phyloP scores from a whole-genome alignment of 202 grass and related monocot genomes.

The Elaeis oleifera region DNA sequence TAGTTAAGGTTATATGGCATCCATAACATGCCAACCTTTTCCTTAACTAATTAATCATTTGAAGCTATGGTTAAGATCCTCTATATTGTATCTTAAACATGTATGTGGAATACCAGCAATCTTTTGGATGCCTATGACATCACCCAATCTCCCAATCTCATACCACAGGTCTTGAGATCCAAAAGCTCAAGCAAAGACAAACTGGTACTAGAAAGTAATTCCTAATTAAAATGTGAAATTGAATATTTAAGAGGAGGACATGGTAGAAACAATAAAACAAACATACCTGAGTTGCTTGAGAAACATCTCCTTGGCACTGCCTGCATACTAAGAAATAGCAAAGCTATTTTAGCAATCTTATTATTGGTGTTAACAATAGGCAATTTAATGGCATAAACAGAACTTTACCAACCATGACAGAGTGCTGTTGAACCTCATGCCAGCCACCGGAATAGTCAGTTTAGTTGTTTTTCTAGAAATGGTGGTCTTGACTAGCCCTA shows the following conservation, averaged over 20 bases:
- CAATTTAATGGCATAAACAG: neutral
- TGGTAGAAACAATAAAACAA: constrained; percentile 2
- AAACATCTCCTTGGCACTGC: constrained; percentile 42
- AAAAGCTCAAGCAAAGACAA: too few relatives aligned
- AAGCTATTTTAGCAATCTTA: constrained; percentile 13
- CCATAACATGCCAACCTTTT: too few relatives aligned
- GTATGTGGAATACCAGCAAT: too few relatives aligned
- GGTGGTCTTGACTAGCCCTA: constrained; percentile 22
- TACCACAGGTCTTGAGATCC: too few relatives aligned
- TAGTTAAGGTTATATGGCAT: too few relatives aligned
- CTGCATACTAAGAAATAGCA: constrained; percentile 33
- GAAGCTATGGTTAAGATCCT: too few relatives aligned
- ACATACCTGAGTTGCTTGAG: constrained; percentile 63
- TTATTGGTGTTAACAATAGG: neutral
- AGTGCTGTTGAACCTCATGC: constrained; percentile 34
- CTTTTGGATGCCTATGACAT: too few relatives aligned
- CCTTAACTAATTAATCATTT: too few relatives aligned
- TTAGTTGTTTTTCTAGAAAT: constrained; percentile 21
- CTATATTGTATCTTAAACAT: too few relatives aligned
- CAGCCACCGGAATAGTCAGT: constrained; percentile 20
- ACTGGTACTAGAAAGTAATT: too few relatives aligned
- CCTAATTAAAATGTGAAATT: neutral
- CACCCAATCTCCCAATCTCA: too few relatives aligned
- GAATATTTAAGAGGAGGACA: constrained; percentile 11
- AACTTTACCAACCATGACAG: constrained; percentile 37